Evolutionary conservation across 2,329 filamentous ascomycete genomes (phyloP).

Genomic region (Cryphonectria japonica): DNA sequence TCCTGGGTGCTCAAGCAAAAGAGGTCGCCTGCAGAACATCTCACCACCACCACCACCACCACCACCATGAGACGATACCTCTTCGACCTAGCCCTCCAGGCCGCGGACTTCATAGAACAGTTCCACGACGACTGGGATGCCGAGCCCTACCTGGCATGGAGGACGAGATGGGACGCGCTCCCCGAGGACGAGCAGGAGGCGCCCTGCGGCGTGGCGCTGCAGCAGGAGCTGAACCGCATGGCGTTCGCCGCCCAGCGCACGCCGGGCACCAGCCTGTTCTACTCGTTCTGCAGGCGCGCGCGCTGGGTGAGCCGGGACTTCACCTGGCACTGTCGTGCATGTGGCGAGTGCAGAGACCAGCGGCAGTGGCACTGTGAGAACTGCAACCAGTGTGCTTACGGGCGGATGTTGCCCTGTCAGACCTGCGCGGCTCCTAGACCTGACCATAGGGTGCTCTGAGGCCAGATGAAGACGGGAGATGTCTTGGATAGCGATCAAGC

Average conservation of each 20-base stretch:
- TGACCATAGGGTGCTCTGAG: background rate
- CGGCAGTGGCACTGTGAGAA: slow-evolving; percentile 19
- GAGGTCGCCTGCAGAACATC: background rate
- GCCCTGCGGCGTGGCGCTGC: slow-evolving; percentile 1
- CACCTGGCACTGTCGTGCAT: slow-evolving; percentile 18
- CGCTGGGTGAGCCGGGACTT: slow-evolving; percentile 9
- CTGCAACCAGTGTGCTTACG: slow-evolving; percentile 16
- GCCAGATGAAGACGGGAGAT: background rate
- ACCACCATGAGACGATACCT: slow-evolving; percentile 6
- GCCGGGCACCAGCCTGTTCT: background rate
- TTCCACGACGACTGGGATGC: background rate
- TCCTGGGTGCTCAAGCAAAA: slow-evolving; percentile 15
- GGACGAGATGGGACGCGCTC: slow-evolving; percentile 20
- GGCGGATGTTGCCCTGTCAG: slow-evolving; percentile 9
- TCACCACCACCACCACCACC: background rate
- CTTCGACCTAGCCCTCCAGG: slow-evolving; percentile 7
- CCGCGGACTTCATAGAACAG: background rate
- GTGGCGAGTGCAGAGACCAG: slow-evolving; percentile 18
- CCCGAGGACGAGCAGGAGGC: slow-evolving; percentile 8
- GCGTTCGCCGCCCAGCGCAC: slow-evolving; percentile 9
- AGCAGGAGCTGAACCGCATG: slow-evolving; percentile 25
- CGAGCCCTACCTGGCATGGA: slow-evolving; percentile 20
- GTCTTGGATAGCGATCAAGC: background rate
- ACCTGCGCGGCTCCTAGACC: background rate
- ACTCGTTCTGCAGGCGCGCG: slow-evolving; percentile 18